Percentiles rank a stretch among this genome's conserved stretches.
Evolutionary conservation across 2,329 filamentous ascomycete genomes (phyloP).

Genomic region (Penicillium sp.): DNA sequence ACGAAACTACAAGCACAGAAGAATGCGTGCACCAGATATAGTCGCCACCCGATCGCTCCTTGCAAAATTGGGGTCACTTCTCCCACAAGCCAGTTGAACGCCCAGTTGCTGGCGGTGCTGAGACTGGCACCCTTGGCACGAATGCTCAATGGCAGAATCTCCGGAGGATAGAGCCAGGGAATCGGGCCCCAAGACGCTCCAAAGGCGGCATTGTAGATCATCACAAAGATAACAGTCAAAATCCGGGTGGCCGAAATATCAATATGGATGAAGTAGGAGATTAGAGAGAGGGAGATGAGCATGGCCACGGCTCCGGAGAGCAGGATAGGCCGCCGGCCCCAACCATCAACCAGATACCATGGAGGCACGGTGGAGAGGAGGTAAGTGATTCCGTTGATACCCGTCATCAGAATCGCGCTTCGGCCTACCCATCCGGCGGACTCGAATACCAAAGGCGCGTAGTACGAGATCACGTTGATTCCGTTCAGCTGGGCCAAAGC

Average conservation of each 20-base stretch:
- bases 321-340: constrained; percentile 86
- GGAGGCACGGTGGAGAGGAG: constrained; percentile 89
- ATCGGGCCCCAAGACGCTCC: constrained; percentile 98
- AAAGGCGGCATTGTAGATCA: constrained; percentile 98
- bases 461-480: constrained; percentile 99
- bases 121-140: constrained; percentile 95
- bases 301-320: constrained; percentile 88
- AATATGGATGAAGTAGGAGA: constrained; percentile 94
- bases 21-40: constrained; percentile 94
- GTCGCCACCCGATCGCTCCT: constrained; percentile 86
- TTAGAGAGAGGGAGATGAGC: constrained; percentile 81
- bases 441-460: constrained; percentile 94
- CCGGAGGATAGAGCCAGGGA: constrained; percentile 97
- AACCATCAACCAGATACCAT: constrained; percentile 94
- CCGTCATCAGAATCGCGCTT: constrained; percentile 92
- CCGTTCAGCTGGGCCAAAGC: constrained; percentile 94
- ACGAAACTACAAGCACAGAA: constrained; percentile 96
- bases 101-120: constrained; percentile 96
- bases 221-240: constrained; percentile 89
- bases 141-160: constrained; percentile 95
- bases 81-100: constrained; percentile 96
- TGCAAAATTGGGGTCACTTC: constrained; percentile 93
- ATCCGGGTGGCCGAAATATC: constrained; percentile 74
- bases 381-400: constrained; percentile 91
- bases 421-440: constrained; percentile 94